Evolutionary conservation across 2,329 filamentous ascomycete genomes (phyloP).

Genomic region (Annulohypoxylon truncatum): DNA sequence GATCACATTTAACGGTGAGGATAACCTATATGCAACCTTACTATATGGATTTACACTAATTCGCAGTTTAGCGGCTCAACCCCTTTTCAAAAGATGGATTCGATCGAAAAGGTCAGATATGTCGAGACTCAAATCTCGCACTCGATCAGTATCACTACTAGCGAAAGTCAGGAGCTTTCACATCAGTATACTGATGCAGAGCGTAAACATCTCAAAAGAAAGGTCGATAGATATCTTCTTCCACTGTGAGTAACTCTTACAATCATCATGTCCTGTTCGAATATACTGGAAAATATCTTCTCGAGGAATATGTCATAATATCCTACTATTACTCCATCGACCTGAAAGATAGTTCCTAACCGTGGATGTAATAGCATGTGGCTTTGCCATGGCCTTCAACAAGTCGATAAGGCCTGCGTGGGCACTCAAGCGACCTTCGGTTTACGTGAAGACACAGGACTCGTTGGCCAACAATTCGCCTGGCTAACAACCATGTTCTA

Average conservation of each 20-base stretch:
- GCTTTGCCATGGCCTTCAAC: conserved; percentile 61
- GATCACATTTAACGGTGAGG: neutral
- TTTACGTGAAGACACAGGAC: conserved; percentile 47
- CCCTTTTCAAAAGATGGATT: conserved; percentile 10
- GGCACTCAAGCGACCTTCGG: conserved; percentile 55
- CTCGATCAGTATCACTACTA: neutral
- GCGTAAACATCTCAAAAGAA: conserved; percentile 53
- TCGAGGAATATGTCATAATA: neutral
- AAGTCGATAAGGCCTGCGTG: conserved; percentile 59
- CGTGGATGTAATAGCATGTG: conserved; percentile 52
- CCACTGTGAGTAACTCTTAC: conserved; percentile 47
- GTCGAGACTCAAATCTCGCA: neutral
- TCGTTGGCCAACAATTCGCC: conserved; percentile 51
- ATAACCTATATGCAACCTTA: neutral
- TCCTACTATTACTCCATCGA: neutral
- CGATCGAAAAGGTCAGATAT: conserved; percentile 7
- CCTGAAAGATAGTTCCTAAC: neutral
- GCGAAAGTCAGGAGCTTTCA: neutral
- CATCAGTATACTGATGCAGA: conserved; percentile 52
- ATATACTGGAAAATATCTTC: too few species aligned
- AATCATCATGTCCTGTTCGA: neutral
- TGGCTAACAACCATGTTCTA: conserved; percentile 51
- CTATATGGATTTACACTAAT: neutral
- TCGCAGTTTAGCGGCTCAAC: neutral
- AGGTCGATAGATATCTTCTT: conserved; percentile 58